A percentile compares a stretch with the other conserved stretches of the same genome.
Conservation (phyloP, 2,329 filamentous ascomycete genomes). For the Hypoxylon sp. region DNA sequence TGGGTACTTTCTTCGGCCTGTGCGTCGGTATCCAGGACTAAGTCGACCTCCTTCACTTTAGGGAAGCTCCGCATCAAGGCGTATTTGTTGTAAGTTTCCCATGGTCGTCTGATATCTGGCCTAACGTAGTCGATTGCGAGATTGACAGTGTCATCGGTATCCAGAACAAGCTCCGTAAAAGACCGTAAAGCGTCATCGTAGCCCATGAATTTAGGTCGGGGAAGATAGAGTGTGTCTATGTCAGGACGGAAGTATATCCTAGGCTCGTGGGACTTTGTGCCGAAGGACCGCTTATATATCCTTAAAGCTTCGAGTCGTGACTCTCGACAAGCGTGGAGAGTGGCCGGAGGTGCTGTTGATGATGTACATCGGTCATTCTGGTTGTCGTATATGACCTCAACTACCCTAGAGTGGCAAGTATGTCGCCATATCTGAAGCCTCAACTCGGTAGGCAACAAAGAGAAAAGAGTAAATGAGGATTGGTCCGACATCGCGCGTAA, state of each 20-base stretch:
- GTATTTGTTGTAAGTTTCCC: slow-evolving; percentile 68
- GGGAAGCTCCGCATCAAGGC: slow-evolving; percentile 61
- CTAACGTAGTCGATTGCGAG: slow-evolving; percentile 64
- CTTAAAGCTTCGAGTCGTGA: slow-evolving; percentile 60
- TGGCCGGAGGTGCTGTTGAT: slow-evolving; percentile 57
- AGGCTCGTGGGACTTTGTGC: slow-evolving; percentile 52
- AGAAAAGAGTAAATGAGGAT: slow-evolving; percentile 55
- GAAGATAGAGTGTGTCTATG: slow-evolving; percentile 58
- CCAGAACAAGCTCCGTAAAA: slow-evolving; percentile 57
- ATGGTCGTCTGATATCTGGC: slow-evolving; percentile 61
- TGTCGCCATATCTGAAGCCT: slow-evolving; percentile 60
- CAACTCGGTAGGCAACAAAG: slow-evolving; percentile 57
- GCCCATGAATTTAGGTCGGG: slow-evolving; percentile 58
- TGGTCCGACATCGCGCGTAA: slow-evolving; percentile 46
- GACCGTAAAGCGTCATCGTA: slow-evolving; percentile 60
- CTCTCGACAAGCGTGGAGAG: slow-evolving; percentile 61
- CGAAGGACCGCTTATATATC: slow-evolving; percentile 57
- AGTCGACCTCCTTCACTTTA: slow-evolving; percentile 56
- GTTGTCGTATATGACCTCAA: slow-evolving; percentile 59
- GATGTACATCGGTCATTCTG: slow-evolving; percentile 57
- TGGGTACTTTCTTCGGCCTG: slow-evolving; percentile 26
- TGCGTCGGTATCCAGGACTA: slow-evolving; percentile 52
- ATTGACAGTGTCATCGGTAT: slow-evolving; percentile 55
- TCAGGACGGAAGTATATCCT: slow-evolving; percentile 53
- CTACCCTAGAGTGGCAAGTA: slow-evolving; percentile 57